Base-by-base conservation (phyloP, 169 alveolate genomes). In the Babesia gibsoni region DNA sequence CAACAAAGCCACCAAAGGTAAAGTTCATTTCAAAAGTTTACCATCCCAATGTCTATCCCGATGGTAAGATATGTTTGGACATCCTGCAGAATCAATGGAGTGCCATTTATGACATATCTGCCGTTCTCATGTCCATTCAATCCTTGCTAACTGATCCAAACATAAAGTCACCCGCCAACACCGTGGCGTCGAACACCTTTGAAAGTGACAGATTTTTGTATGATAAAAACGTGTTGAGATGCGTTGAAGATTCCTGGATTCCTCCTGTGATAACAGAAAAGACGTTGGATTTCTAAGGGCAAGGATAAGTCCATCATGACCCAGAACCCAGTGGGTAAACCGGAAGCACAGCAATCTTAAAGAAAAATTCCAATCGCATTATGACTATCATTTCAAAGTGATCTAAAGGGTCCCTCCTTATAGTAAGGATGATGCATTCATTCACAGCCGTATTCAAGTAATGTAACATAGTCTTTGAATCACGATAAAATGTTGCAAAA, bases 141-240 rank as follows among this genome's bases (percentile, higher is more conserved):
- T 91, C 97, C 33, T 89, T 96, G 52, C 82, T 96, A 33, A 93
- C 88, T 70, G 99, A 96, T 56, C 99, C 99, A n/a, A 94, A 94
- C 83, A 95, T 97, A 12, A 77, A 91, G 68, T 91, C 97, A 22
- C 99, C 99, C 25, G 99, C 99, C 18, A 96, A 96, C 85, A 89
- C 94, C 8, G 96, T 90, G 68, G 99, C 99, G 10, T 95, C 99
- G 6, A 85, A 91, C 73, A 84, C 91, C 50, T 91, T 89, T 66
- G 82, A 73, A 41, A 93, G 85, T 49, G 87, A 96, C 84, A 42
- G 52, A 30, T 48, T 43, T 18, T 14, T 65, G 18, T 87, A 87
- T 65, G 80, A 87, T 37, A 78, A 45, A 70, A 75, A 75, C 53
- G 92, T 87, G 10, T 37, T 87, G 48, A 79, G 59, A 45, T 59